Evolutionary conservation across 2,329 filamentous ascomycete genomes (phyloP).

Genomic region (Xylaria sp.): DNA sequence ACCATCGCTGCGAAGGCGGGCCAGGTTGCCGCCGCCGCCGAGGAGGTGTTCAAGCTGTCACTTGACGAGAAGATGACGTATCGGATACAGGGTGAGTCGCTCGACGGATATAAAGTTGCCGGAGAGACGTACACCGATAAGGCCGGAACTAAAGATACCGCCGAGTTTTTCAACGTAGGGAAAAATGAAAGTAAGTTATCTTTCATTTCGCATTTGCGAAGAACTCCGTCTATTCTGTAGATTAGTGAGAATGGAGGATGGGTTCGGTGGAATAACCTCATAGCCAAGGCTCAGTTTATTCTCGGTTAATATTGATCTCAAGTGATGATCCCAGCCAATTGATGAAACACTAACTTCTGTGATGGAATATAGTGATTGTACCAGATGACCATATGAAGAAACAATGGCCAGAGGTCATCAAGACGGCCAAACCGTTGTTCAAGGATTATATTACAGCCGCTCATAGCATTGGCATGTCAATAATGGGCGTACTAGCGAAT

Average conservation of each 20-base stretch:
- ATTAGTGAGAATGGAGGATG: neutral
- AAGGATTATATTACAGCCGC: slow-evolving; percentile 43
- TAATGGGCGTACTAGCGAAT: slow-evolving; percentile 45
- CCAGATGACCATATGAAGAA: slow-evolving; percentile 41
- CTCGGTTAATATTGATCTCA: neutral
- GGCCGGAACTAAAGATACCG: slow-evolving; percentile 45
- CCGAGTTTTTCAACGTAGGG: slow-evolving; percentile 51
- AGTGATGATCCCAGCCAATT: neutral
- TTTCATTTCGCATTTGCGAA: neutral
- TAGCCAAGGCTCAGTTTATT: neutral
- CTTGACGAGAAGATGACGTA: slow-evolving; percentile 46
- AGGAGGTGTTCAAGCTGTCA: slow-evolving; percentile 45
- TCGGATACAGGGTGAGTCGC: slow-evolving; percentile 36
- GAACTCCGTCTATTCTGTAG: neutral
- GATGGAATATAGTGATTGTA: slow-evolving; percentile 45
- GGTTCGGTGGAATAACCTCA: neutral
- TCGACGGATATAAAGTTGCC: slow-evolving; percentile 50
- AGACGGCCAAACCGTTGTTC: slow-evolving; percentile 42
- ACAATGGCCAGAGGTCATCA: slow-evolving; percentile 45
- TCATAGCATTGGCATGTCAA: slow-evolving; percentile 46
- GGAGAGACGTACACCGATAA: slow-evolving; percentile 47
- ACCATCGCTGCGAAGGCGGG: slow-evolving; percentile 39
- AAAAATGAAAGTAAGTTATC: slow-evolving; percentile 47
- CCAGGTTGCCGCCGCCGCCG: slow-evolving; percentile 40
- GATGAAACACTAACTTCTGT: neutral